Conservation (phyloP, 371 early-diverging fungal genomes). For the Blakeslea trispora region DNA sequence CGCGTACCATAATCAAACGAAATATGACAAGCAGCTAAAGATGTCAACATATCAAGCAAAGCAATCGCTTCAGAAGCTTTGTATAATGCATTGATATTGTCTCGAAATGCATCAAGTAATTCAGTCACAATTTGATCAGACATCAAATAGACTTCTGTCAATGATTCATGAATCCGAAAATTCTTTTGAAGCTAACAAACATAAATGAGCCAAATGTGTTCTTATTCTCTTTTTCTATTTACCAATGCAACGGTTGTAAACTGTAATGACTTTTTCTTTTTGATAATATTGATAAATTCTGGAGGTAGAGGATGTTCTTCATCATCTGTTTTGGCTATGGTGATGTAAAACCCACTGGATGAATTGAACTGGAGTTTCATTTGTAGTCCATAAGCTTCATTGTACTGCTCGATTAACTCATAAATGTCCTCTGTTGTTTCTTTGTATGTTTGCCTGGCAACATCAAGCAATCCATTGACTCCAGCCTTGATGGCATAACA, state of each 20-base stretch:
- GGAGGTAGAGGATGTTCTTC: slow-evolving; percentile 41
- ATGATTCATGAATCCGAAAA: slow-evolving; percentile 76
- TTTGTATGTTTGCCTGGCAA: slow-evolving; percentile 85
- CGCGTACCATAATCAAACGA: slow-evolving; percentile 51
- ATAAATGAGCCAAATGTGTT: background rate
- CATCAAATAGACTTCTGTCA: slow-evolving; percentile 85
- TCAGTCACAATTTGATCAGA: slow-evolving; percentile 75
- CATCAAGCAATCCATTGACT: slow-evolving; percentile 86
- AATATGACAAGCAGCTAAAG: slow-evolving; percentile 71
- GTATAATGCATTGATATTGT: slow-evolving; percentile 70
- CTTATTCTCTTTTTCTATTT: slow-evolving; percentile 12
- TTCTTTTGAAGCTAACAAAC: slow-evolving; percentile 48
- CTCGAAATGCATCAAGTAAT: slow-evolving; percentile 58
- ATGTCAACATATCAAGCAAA: slow-evolving; percentile 77
- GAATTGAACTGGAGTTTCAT: slow-evolving; percentile 71
- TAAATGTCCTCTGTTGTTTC: slow-evolving; percentile 86
- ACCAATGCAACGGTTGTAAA: slow-evolving; percentile 85
- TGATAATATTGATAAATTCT: slow-evolving; percentile 61
- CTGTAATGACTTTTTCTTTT: slow-evolving; percentile 59
- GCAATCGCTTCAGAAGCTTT: slow-evolving; percentile 82
- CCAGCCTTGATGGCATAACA: slow-evolving; percentile 82
- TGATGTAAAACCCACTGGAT: slow-evolving; percentile 65
- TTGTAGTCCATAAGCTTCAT: slow-evolving; percentile 48
- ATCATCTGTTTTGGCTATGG: slow-evolving; percentile 37
- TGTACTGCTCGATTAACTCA: slow-evolving; percentile 64